Conservation (phyloP, 306 rosid species). For the Begonia loranthoides region DNA sequence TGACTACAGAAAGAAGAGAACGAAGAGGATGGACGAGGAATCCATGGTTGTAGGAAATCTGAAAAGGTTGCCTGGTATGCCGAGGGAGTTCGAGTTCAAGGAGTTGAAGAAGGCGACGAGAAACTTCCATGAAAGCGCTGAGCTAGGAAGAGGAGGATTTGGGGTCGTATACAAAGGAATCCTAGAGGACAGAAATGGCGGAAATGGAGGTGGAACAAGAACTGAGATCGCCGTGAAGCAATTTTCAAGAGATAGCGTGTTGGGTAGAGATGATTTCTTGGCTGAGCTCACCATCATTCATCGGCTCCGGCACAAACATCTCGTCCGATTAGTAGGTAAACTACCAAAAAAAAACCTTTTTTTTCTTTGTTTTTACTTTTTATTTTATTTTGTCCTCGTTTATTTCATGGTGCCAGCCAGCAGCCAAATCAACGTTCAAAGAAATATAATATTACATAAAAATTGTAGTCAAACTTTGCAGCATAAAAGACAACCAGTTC, state of each 20-base stretch:
- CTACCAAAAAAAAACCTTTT: background rate
- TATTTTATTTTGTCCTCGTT: background rate
- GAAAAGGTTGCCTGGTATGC: slow-evolving; percentile 36
- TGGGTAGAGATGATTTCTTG: slow-evolving; percentile 34
- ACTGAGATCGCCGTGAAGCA: slow-evolving; percentile 32
- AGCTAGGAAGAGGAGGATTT: slow-evolving; percentile 36
- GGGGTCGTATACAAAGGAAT: slow-evolving; percentile 40
- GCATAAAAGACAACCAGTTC: too few species aligned
- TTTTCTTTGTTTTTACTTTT: background rate
- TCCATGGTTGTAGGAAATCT: slow-evolving; percentile 14
- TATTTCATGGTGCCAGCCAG: too few species aligned
- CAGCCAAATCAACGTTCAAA: too few species aligned
- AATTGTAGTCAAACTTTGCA: too few species aligned
- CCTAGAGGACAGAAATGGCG: slow-evolving; percentile 11
- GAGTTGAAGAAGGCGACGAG: slow-evolving; percentile 33
- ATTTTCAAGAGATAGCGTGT: slow-evolving; percentile 27
- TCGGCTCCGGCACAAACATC: slow-evolving; percentile 42
- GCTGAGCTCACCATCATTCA: slow-evolving; percentile 50
- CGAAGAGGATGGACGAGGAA: slow-evolving; percentile 15
- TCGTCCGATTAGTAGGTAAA: slow-evolving; percentile 34
- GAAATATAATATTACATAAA: too few species aligned
- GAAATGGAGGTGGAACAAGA: background rate
- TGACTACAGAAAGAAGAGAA: slow-evolving; percentile 14
- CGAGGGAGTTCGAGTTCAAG: slow-evolving; percentile 29
- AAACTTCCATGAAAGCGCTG: slow-evolving; percentile 29